Evolutionary conservation across 2,329 filamentous ascomycete species (phyloP).

Genomic region (Phyllosticta citriasiana): DNA sequence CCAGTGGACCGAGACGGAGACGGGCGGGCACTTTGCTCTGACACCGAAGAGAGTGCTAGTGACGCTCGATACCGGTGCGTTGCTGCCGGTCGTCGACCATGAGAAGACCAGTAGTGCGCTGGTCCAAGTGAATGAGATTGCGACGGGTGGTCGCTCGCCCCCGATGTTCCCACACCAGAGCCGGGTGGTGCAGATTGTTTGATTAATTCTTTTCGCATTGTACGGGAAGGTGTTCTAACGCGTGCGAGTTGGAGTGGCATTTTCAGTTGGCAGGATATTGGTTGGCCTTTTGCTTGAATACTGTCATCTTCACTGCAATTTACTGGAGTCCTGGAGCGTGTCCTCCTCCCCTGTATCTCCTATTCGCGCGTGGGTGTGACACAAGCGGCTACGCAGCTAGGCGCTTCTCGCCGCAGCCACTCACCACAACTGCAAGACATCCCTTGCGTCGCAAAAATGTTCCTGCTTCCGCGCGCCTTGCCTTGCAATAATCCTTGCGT

Average conservation of each 20-base stretch:
- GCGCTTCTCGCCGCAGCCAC: neutral
- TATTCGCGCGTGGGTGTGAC: neutral
- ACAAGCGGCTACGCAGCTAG: neutral
- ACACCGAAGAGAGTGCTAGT: slow-evolving; percentile 12
- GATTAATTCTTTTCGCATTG: neutral
- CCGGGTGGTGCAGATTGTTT: neutral
- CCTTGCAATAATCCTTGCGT: neutral
- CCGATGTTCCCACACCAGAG: neutral
- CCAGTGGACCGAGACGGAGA: slow-evolving; percentile 19
- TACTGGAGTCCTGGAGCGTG: neutral
- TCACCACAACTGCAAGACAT: neutral
- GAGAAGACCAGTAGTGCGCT: neutral
- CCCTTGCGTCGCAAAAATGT: neutral
- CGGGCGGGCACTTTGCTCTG: slow-evolving; percentile 20
- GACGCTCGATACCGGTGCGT: neutral
- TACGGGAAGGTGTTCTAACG: neutral
- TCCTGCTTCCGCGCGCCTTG: neutral
- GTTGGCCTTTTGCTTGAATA: neutral
- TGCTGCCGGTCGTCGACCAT: neutral
- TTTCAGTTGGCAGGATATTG: neutral
- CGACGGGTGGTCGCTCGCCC: neutral
- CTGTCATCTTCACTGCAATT: neutral
- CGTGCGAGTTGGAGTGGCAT: neutral
- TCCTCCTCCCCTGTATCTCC: neutral
- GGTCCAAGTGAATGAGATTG: neutral